Conservation (phyloP, 305 asterid species). For the Fraxinus nigra region DNA sequence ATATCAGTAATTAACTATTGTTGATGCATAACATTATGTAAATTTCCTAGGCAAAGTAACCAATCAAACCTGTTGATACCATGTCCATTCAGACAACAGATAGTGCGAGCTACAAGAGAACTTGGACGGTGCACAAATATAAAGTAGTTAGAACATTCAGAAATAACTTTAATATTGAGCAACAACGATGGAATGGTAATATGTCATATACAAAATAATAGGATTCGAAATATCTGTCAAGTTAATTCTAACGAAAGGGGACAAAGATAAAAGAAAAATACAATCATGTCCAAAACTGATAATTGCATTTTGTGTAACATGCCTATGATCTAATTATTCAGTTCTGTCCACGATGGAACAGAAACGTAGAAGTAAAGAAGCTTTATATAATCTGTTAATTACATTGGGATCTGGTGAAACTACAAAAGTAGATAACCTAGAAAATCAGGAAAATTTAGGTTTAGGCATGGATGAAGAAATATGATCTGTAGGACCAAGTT, state of each 20-base stretch:
- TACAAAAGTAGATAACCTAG: slow-evolving; percentile 31
- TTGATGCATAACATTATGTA: background rate
- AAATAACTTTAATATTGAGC: background rate
- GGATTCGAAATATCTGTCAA: background rate
- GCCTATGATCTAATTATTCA: slow-evolving; percentile 35
- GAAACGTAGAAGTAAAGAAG: slow-evolving; percentile 13
- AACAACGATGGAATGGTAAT: background rate
- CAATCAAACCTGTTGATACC: background rate
- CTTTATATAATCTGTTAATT: slow-evolving; percentile 33
- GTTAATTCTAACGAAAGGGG: background rate
- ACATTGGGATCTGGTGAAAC: slow-evolving; percentile 44
- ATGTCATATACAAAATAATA: background rate
- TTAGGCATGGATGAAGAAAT: slow-evolving; percentile 43
- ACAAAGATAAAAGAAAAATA: background rate
- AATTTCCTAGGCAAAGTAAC: background rate
- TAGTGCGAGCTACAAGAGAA: background rate
- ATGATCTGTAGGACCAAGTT: slow-evolving; percentile 58
- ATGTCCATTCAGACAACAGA: background rate
- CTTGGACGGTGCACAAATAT: background rate
- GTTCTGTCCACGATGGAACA: slow-evolving; percentile 21
- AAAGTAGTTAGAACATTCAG: background rate
- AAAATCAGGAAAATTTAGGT: slow-evolving; percentile 52
- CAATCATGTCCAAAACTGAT: slow-evolving; percentile 10
- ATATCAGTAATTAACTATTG: background rate
- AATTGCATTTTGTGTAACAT: slow-evolving; percentile 13